Conservation (phyloP, 1,139 yeast species). For the Taphrina populina region DNA sequence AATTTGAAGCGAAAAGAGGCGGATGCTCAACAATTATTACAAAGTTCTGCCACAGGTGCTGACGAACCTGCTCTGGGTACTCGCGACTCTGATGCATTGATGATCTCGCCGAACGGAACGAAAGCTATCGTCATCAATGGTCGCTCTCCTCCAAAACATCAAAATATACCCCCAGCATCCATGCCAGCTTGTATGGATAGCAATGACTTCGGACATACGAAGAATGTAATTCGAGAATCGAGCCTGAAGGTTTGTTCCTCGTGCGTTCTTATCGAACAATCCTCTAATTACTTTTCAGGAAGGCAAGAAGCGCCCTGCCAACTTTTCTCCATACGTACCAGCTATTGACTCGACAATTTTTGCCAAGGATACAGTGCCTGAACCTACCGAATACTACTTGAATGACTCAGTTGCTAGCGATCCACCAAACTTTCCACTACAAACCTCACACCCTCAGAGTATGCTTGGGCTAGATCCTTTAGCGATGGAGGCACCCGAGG, state of each 20-base stretch:
- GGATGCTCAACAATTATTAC: constrained; percentile 12
- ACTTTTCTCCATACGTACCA: constrained; percentile 39
- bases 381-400: constrained; percentile 38
- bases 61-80: background rate
- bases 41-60: background rate
- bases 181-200: constrained; percentile 19
- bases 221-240: constrained; percentile 9
- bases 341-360: constrained; percentile 21
- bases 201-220: constrained; percentile 18
- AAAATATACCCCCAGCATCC: constrained; percentile 16
- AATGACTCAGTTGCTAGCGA: constrained; percentile 28
- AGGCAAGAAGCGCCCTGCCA: constrained; percentile 40
- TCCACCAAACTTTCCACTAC: constrained; percentile 32
- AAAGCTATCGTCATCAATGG: constrained; percentile 17
- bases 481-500: constrained; percentile 32
- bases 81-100: background rate
- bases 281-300: constrained; percentile 8
- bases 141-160: background rate
- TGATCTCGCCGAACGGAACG: constrained; percentile 16
- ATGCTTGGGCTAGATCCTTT: constrained; percentile 28
- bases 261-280: no score
- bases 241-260: constrained; percentile 17
- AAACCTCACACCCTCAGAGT: constrained; percentile 32
- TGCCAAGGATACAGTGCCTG: constrained; percentile 17
- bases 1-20: constrained; percentile 44